Evolutionary conservation across 139 green algal genomes (phyloP), one percentile per base, ranked within the genome.

Genomic region (Zygnema cylindricum): DNA sequence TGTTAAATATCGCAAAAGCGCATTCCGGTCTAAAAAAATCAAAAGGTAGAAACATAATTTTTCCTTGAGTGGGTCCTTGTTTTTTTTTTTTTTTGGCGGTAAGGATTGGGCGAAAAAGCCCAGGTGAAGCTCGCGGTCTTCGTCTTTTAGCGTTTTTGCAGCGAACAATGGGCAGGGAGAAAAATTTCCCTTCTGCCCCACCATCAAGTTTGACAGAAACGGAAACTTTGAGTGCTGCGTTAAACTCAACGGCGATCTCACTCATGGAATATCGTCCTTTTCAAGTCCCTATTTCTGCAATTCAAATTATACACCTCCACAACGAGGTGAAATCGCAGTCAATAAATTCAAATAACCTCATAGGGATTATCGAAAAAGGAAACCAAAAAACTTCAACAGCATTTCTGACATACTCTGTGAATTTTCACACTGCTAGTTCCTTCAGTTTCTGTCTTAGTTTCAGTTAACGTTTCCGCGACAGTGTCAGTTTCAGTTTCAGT

Each of bases 291-390:
- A 38, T 78, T 11, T 38, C 23, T 7, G 38, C 33, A 63, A 35
- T 86, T 69, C 35, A 78, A 40, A 78, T 86, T 7, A 3, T 79
- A 36, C 81, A 86, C 11, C 81, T 86, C 32, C 77, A 85, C 38
- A 55, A 36, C 7, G 7, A 55, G 11, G 71, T 79, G n/a, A n/a
- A n/a, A n/a, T n/a, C n/a, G n/a, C n/a, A n/a, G n/a, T n/a, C n/a
- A n/a, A n/a, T n/a, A n/a, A n/a, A n/a, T n/a, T n/a, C n/a, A n/a
- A n/a, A n/a, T n/a, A n/a, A n/a, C n/a, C n/a, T n/a, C n/a, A n/a
- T n/a, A n/a, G n/a, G n/a, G n/a, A n/a, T n/a, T n/a, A n/a, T n/a
- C n/a, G n/a, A n/a, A n/a, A n/a, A n/a, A n/a, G n/a, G n/a, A n/a
- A n/a, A n/a, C n/a, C n/a, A n/a, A n/a, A n/a, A n/a, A n/a, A n/a